phyloP scores from a whole-genome alignment of 257 asterid species.

The Jacaranda copaia region DNA sequence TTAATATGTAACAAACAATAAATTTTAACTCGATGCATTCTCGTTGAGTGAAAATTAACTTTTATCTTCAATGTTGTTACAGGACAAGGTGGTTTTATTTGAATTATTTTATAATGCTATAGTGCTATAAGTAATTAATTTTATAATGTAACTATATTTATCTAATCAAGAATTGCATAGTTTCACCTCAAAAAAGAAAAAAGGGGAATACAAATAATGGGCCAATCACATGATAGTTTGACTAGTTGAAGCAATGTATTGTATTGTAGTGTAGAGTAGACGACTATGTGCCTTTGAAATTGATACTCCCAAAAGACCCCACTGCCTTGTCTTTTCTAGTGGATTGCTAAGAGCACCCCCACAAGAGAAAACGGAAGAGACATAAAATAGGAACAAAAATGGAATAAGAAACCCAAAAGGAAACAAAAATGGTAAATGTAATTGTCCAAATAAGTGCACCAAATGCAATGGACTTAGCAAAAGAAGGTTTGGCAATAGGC shows the following conservation, averaged over 20 bases:
- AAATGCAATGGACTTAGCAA: constrained; percentile 24
- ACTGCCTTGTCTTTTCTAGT: constrained; percentile 45
- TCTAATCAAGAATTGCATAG: too few species aligned
- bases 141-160: too few species aligned
- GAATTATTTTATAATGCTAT: too few species aligned
- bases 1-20: too few species aligned
- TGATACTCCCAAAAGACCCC: constrained; percentile 30
- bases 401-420: constrained; percentile 28
- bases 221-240: constrained; percentile 37
- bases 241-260: constrained; percentile 25
- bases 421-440: constrained; percentile 39
- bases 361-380: constrained; percentile 27
- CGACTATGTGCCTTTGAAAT: constrained; percentile 27
- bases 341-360: constrained; percentile 40
- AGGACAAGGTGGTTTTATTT: too few species aligned
- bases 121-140: too few species aligned
- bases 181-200: not conserved
- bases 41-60: too few species aligned
- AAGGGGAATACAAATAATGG: not conserved
- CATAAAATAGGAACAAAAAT: constrained; percentile 32
- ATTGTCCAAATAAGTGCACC: constrained; percentile 37
- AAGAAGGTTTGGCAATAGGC: constrained; percentile 31
- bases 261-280: constrained; percentile 6
- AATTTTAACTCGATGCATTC: too few species aligned
- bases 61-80: too few species aligned